Conservation (phyloP, 2,329 filamentous ascomycete genomes). For the Kalaharituber pfeilii region DNA sequence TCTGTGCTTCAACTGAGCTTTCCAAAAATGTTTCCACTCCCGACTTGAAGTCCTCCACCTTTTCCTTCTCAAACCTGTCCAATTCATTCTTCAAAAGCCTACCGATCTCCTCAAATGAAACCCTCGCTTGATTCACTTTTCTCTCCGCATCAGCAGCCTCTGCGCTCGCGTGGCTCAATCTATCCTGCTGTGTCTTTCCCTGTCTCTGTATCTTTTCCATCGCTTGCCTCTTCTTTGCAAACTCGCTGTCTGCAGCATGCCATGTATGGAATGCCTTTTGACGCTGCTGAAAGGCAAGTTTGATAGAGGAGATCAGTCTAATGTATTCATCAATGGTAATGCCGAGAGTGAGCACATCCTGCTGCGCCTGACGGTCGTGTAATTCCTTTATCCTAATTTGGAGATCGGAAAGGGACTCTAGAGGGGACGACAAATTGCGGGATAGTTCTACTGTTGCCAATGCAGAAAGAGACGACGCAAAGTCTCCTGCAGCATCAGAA, state of each 20-base stretch:
- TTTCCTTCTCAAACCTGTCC: slow-evolving; percentile 87
- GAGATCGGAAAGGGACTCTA: slow-evolving; percentile 81
- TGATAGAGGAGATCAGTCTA: slow-evolving; percentile 82
- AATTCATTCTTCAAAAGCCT: slow-evolving; percentile 77
- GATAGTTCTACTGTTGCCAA: slow-evolving; percentile 86
- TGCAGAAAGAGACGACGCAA: slow-evolving; percentile 80
- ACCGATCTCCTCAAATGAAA: slow-evolving; percentile 96
- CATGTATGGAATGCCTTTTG: slow-evolving; percentile 93
- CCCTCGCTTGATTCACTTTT: slow-evolving; percentile 71
- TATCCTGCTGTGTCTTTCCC: slow-evolving; percentile 88
- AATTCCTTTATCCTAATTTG: slow-evolving; percentile 88
- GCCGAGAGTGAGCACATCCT: slow-evolving; percentile 86
- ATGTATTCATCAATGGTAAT: slow-evolving; percentile 99
- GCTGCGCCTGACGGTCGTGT: slow-evolving; percentile 90
- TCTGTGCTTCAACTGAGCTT: slow-evolving; percentile 92
- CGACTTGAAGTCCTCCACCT: slow-evolving; percentile 98
- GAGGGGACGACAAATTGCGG: slow-evolving; percentile 65
- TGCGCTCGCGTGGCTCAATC: slow-evolving; percentile 76
- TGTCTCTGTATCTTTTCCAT: slow-evolving; percentile 93
- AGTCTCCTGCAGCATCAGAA: slow-evolving; percentile 82
- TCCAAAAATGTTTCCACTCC: slow-evolving; percentile 95
- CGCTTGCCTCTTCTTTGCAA: slow-evolving; percentile 43
- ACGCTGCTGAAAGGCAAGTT: slow-evolving; percentile 77
- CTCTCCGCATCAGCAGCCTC: slow-evolving; percentile 91
- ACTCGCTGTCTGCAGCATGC: slow-evolving; percentile 76